These are phyloP conservation scores for Penicillium frequentans DNA, from an alignment of 2,329 filamentous ascomycete genomes.

Conservation along the genomic window DNA sequence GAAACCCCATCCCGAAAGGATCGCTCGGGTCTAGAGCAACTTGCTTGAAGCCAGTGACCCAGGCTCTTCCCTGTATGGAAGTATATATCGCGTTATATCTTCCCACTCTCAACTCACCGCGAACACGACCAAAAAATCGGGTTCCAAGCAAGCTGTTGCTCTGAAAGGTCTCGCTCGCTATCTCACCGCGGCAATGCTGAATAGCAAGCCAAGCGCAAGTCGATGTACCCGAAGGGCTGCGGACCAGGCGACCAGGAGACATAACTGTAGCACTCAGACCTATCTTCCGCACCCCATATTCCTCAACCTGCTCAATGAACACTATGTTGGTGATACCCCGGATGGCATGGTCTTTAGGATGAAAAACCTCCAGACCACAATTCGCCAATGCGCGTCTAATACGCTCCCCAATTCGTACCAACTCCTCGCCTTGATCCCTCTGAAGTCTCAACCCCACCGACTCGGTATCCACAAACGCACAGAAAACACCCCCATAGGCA, in stretches of 20 bases:
- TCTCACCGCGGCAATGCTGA: background rate
- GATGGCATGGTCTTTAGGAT: background rate
- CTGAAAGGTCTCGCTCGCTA: background rate
- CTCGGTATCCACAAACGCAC: slow-evolving; percentile 5
- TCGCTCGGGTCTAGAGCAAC: slow-evolving; percentile 2
- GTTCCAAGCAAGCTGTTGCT: background rate
- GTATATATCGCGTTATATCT: slow-evolving; percentile 1
- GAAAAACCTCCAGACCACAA: background rate
- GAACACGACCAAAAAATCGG: background rate
- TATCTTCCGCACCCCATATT: background rate
- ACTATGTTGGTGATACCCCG: background rate
- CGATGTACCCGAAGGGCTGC: slow-evolving; percentile 6
- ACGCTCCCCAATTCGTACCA: background rate
- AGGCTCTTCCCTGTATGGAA: slow-evolving; percentile 1
- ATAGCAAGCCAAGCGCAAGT: slow-evolving; percentile 4
- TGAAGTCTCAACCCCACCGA: background rate
- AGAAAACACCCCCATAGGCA: slow-evolving; percentile 5
- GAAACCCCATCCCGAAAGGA: slow-evolving; percentile 3
- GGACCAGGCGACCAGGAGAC: background rate
- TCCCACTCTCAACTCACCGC: background rate
- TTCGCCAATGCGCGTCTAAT: slow-evolving; percentile 2
- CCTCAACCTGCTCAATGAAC: background rate
- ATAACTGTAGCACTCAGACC: background rate
- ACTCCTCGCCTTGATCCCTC: background rate
- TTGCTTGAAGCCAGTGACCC: slow-evolving; percentile 4